phyloP scores from a whole-genome alignment of 2,329 filamentous ascomycete genomes.

The Fusarium sp. region DNA sequence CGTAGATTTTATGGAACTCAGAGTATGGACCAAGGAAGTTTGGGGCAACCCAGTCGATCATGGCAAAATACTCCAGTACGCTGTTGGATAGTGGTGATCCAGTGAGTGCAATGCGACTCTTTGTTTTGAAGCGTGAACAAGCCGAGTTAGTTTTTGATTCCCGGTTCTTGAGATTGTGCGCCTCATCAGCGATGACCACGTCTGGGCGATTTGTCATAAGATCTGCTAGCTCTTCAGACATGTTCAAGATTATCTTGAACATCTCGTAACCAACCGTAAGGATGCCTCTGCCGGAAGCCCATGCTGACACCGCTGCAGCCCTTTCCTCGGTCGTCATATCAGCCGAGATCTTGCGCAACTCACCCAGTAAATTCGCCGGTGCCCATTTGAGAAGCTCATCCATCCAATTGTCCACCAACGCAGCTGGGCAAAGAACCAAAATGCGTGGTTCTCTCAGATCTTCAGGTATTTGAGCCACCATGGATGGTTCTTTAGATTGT shows the following conservation, averaged over 20 bases:
- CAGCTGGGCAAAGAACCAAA: slow-evolving; percentile 80
- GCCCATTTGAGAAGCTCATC: slow-evolving; percentile 82
- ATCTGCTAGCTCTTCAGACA: slow-evolving; percentile 52
- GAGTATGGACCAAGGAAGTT: slow-evolving; percentile 76
- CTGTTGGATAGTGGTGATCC: slow-evolving; percentile 90
- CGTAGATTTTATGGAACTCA: slow-evolving; percentile 79
- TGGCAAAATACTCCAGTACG: slow-evolving; percentile 84
- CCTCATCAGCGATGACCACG: slow-evolving; percentile 87
- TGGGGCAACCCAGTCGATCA: slow-evolving; percentile 89
- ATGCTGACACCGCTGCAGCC: slow-evolving; percentile 62
- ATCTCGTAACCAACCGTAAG: slow-evolving; percentile 82
- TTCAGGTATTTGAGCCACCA: slow-evolving; percentile 76
- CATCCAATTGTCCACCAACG: slow-evolving; percentile 83
- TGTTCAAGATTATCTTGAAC: slow-evolving; percentile 61
- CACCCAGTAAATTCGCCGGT: slow-evolving; percentile 66
- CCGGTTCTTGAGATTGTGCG: slow-evolving; percentile 81
- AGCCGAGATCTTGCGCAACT: slow-evolving; percentile 67
- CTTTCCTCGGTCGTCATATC: slow-evolving; percentile 54
- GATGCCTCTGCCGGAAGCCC: slow-evolving; percentile 76
- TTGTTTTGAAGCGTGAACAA: slow-evolving; percentile 72
- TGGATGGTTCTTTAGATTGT: slow-evolving; percentile 65
- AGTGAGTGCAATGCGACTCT: slow-evolving; percentile 83
- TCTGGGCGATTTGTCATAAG: slow-evolving; percentile 72
- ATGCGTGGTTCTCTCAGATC: slow-evolving; percentile 72
- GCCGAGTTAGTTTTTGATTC: slow-evolving; percentile 64